phyloP scores from a whole-genome alignment of 2,329 filamentous ascomycete genomes.

The Colletotrichum sp. region DNA sequence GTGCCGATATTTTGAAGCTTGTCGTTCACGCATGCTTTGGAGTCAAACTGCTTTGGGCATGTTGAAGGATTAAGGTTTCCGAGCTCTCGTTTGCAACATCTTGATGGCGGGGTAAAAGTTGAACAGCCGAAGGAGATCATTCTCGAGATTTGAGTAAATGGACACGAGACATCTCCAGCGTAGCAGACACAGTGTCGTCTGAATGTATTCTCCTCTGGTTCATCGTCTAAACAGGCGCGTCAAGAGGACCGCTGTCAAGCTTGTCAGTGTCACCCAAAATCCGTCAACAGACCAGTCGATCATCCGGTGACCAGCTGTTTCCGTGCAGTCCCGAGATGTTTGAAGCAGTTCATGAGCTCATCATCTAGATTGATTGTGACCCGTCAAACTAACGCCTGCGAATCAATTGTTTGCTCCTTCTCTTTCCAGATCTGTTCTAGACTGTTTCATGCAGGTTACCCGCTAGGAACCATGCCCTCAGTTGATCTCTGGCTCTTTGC shows the following conservation, averaged over 20 bases:
- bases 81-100: not conserved
- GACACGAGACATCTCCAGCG: not conserved
- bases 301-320: not conserved
- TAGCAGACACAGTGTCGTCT: not conserved
- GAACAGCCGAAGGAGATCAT: not conserved
- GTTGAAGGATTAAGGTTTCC: not conserved
- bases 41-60: not conserved
- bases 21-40: not conserved
- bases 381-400: not conserved
- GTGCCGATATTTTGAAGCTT: not conserved
- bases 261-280: not conserved
- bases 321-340: not conserved
- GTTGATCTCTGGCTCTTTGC: not conserved
- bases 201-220: not conserved
- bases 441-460: not conserved
- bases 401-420: not conserved
- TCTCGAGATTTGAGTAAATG: not conserved
- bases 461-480: not conserved
- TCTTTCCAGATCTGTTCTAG: not conserved
- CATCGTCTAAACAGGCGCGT: not conserved
- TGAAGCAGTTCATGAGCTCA: not conserved
- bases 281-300: not conserved
- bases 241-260: not conserved
- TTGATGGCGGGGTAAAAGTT: not conserved
- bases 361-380: not conserved